Percentiles rank a stretch among this genome's conserved stretches.
These are phyloP conservation scores for Trametes villosa DNA, from an alignment of 768 basidiomycete genomes.

Conservation along the genomic window DNA sequence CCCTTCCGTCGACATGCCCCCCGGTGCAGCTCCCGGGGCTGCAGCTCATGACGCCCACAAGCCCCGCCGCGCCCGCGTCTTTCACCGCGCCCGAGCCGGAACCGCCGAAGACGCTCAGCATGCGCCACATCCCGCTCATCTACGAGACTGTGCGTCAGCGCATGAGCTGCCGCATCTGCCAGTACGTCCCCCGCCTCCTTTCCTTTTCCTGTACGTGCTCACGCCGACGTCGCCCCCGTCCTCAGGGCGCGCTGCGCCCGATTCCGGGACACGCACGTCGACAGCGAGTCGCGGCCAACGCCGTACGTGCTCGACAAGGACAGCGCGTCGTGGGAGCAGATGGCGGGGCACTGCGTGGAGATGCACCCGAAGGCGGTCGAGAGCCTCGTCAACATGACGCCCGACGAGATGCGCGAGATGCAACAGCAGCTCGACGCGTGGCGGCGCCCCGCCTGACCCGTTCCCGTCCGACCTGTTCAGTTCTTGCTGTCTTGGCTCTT, in stretches of 20 bases:
- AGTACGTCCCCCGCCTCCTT: constrained; percentile 14
- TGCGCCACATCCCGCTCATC: constrained; percentile 25
- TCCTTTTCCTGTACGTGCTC: background rate
- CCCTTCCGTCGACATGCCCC: background rate
- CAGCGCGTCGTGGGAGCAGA: constrained; percentile 19
- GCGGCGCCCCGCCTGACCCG: background rate
- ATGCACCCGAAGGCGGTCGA: constrained; percentile 25
- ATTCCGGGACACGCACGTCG: background rate
- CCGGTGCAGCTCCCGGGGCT: constrained; percentile 3
- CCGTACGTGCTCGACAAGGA: constrained; percentile 5
- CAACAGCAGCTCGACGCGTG: background rate
- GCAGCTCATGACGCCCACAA: constrained; percentile 3
- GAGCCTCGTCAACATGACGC: constrained; percentile 14
- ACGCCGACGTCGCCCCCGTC: background rate
- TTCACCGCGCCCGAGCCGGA: background rate
- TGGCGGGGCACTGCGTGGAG: constrained; percentile 23
- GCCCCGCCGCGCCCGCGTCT: background rate
- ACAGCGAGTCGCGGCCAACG: background rate
- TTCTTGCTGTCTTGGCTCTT: background rate
- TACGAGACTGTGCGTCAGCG: constrained; percentile 14
- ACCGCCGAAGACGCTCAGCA: constrained; percentile 10
- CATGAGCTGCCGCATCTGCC: constrained; percentile 27
- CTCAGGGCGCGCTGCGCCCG: background rate
- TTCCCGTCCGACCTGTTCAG: background rate
- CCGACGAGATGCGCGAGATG: constrained; percentile 15